Evolutionary conservation across 192 early-diverging fungal genomes (phyloP), one percentile per base, ranked within the genome.

Genomic region (Tieghemiomyces parasiticus): DNA sequence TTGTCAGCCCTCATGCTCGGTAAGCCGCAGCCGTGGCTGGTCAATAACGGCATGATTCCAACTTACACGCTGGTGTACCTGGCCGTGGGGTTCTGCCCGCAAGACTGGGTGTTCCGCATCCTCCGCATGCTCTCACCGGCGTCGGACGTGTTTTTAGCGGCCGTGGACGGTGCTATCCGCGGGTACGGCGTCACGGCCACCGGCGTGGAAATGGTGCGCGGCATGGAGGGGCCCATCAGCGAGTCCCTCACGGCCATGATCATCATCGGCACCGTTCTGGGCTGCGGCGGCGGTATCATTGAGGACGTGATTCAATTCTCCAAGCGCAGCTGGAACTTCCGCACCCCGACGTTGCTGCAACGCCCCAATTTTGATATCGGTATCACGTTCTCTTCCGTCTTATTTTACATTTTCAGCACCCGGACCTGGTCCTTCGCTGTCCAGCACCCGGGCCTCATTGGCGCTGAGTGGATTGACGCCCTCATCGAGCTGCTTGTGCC

Each of bases 281-380:
- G 74, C 30, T 71, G 69, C 60, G 74, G 74, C 45, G 74, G 74
- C 48, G 74, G 74, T 38, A 71, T 76, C 31, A 73, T 76, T 54
- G 74, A 76, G 25, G 74, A 76, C 48, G 61, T 73, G 28, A 33
- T 76, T 61, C 74, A 76, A 64, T 64, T 76, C 26, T 71, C 69
- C 19, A 59, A 60, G 10, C 48, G 56, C 12, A 35, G 50, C 13
- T 76, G 74, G 74, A 46, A 47, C 4, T 48, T 76, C 48, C 74
- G 74, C 60, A 71, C 71, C 6, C 74, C 74, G 3, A 33, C 65
- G 9, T 62, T 76, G 63, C 54, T 73, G 38, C 38, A 61, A 51
- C 16, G 63, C 58, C 25, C 49, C 58, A 32, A 71, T 65, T 44
- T 72, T 61, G 65, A 60, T 31, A 60, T 73, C 63, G 68, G 65